These are phyloP conservation scores for Aspergillus hiratsukae DNA, from an alignment of 2,329 filamentous ascomycete genomes.

Conservation along the genomic window DNA sequence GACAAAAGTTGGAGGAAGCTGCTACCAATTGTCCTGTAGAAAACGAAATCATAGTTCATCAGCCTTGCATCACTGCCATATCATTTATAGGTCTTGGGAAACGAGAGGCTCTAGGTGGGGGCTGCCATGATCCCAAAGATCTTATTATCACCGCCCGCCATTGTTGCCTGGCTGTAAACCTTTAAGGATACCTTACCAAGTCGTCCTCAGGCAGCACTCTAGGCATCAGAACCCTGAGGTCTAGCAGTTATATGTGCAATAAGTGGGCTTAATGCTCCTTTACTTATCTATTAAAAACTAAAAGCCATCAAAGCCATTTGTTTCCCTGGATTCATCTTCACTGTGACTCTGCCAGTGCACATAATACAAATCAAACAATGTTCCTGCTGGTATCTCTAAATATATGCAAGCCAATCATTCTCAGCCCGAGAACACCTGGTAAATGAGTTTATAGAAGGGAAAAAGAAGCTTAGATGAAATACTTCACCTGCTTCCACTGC, in stretches of 20 bases:
- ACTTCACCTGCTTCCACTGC: not conserved
- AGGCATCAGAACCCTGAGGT: not conserved
- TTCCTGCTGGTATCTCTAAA: not conserved
- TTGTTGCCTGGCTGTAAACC: not conserved
- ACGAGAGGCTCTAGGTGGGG: not conserved
- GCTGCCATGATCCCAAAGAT: not conserved
- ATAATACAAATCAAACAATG: not conserved
- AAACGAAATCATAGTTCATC: not conserved
- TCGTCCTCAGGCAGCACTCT: not conserved
- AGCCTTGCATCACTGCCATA: not conserved
- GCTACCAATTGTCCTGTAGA: not conserved
- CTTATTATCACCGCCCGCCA: not conserved
- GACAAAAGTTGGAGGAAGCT: not conserved
- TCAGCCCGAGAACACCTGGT: not conserved
- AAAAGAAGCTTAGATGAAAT: not conserved
- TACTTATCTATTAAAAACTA: not conserved
- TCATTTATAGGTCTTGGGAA: not conserved
- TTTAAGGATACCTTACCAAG: not conserved
- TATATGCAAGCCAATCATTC: not conserved
- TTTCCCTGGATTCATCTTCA: not conserved
- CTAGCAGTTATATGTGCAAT: not conserved
- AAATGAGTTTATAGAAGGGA: not conserved
- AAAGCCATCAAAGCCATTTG: not conserved
- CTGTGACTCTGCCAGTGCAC: not conserved
- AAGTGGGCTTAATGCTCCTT: not conserved